These are phyloP conservation scores for Rhodotorula taiwanensis DNA, from an alignment of 768 basidiomycete genomes.

Conservation along the genomic window DNA sequence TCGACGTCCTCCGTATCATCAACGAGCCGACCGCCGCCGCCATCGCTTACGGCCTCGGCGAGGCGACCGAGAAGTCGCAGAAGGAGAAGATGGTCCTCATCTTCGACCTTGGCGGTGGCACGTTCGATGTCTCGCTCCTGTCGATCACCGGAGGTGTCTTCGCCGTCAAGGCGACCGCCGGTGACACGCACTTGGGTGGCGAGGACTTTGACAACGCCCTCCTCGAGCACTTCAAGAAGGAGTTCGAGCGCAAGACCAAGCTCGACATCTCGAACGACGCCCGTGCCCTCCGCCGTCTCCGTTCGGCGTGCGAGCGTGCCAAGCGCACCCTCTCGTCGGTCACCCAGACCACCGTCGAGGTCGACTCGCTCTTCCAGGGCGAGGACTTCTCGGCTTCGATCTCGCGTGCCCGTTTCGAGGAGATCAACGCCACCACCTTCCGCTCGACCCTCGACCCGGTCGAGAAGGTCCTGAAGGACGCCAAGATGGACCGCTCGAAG, in stretches of 20 bases:
- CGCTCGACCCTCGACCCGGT: conserved; percentile 97
- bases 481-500: conserved; percentile 70
- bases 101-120: conserved; percentile 99
- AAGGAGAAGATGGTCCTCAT: conserved; percentile 97
- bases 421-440: conserved; percentile 92
- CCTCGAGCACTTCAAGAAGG: conserved; percentile 97
- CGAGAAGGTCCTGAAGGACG: conserved; percentile 97
- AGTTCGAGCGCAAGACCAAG: conserved; percentile 97
- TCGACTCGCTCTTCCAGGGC: conserved; percentile 96
- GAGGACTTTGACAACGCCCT: conserved; percentile 99
- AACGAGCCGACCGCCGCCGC: conserved; percentile 99
- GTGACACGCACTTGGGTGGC: conserved; percentile 98
- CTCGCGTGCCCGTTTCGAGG: conserved; percentile 99
- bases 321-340: conserved; percentile 98
- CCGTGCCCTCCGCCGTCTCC: conserved; percentile 89
- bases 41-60: conserved; percentile 92
- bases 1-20: conserved; percentile 99
- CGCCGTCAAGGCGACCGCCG: conserved; percentile 97
- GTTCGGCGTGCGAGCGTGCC: conserved; percentile 97
- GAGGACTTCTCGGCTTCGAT: conserved; percentile 98
- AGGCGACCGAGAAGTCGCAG: conserved; percentile 65
- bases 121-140: conserved; percentile 98
- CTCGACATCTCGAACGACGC: conserved; percentile 94
- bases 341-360: conserved; percentile 97
- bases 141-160: conserved; percentile 98